Conservation (phyloP, 2,329 filamentous ascomycete genomes). For the Bipolaris sorokiniana region DNA sequence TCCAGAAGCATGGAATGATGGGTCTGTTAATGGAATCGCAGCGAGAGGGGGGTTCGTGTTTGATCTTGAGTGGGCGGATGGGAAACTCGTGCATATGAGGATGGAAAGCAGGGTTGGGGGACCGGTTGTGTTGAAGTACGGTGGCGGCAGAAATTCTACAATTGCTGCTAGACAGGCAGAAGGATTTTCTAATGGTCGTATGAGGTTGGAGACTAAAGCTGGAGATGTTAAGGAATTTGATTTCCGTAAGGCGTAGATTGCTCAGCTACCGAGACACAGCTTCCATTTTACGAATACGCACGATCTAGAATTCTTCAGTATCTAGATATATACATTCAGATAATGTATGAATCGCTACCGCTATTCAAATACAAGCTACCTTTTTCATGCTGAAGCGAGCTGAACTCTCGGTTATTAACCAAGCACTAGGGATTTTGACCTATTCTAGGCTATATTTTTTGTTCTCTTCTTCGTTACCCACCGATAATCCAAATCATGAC, state of each 20-base stretch:
- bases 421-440: no score
- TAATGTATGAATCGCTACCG: no score
- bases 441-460: no score
- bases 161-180: not conserved
- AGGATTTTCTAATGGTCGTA: not conserved
- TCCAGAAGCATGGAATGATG: conserved; percentile 18
- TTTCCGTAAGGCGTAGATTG: not conserved
- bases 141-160: not conserved
- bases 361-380: no score
- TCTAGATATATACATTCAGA: no score
- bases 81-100: conserved; percentile 25
- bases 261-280: not conserved
- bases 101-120: conserved; percentile 17
- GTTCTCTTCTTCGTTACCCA: no score
- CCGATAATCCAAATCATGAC: no score
- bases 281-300: not conserved
- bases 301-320: not conserved
- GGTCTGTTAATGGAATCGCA: conserved; percentile 21
- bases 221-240: conserved; percentile 2
- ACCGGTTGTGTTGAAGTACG: conserved; percentile 4
- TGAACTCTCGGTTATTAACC: no score
- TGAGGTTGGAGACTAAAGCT: conserved; percentile 2
- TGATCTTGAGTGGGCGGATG: conserved; percentile 24
- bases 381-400: no score
- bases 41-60: conserved; percentile 26